A percentile compares a stretch with the other conserved stretches of the same genome.
Evolutionary conservation across 305 asterid genomes (phyloP).

Genomic region (Fraxinus paxiana): DNA sequence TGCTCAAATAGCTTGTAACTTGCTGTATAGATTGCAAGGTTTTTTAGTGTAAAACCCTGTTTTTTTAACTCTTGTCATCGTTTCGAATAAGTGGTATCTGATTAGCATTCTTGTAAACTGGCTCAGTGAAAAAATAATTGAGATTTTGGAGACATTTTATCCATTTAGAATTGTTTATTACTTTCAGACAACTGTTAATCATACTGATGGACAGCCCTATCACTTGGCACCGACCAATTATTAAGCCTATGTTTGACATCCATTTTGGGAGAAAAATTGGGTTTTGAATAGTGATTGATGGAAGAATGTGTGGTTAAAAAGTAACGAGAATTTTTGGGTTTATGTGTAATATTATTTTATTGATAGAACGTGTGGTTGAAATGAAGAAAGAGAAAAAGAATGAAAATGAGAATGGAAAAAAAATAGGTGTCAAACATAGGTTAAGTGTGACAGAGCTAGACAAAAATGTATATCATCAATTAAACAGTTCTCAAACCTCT

Average conservation of each 20-base stretch:
- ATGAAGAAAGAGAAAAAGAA: no score
- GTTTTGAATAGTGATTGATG: no score
- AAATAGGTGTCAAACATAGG: no score
- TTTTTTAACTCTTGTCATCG: neutral
- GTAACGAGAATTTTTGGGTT: no score
- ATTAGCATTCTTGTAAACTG: neutral
- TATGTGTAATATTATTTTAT: no score
- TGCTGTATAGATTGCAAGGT: constrained; percentile 27
- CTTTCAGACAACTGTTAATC: neutral
- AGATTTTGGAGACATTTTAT: neutral
- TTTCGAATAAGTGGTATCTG: neutral
- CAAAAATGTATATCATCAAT: neutral
- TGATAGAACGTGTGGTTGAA: no score
- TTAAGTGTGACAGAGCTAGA: neutral
- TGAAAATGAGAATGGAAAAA: no score
- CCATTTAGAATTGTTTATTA: neutral
- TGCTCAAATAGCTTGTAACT: constrained; percentile 17
- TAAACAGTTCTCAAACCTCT: neutral
- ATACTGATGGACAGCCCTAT: neutral
- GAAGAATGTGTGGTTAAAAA: no score
- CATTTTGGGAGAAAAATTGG: no score
- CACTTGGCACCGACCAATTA: neutral
- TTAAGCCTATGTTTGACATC: neutral
- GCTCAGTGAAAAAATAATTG: neutral
- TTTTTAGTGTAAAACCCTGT: constrained; percentile 16